Conservation (phyloP, 768 basidiomycete genomes). For the Kwoniella botswanensis region DNA sequence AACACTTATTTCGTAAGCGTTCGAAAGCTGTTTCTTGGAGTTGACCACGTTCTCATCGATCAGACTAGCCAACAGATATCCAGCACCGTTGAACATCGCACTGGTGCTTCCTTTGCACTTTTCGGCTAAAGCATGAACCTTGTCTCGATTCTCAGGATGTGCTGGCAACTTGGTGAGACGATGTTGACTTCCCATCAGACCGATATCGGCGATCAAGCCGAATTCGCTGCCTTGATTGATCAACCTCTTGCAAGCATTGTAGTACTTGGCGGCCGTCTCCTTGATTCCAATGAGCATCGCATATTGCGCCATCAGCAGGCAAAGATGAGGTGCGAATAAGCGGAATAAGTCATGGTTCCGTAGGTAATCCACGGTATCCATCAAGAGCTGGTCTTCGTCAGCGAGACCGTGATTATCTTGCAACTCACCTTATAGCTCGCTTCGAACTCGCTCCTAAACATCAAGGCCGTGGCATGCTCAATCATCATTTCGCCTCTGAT, state of each 20-base stretch:
- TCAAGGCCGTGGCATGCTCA: slow-evolving; percentile 35
- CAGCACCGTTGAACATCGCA: slow-evolving; percentile 32
- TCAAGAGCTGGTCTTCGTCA: slow-evolving; percentile 13
- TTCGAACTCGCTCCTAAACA: slow-evolving; percentile 33
- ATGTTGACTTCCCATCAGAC: slow-evolving; percentile 25
- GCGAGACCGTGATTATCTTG: background rate
- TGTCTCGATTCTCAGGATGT: slow-evolving; percentile 9
- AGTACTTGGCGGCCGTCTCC: slow-evolving; percentile 31
- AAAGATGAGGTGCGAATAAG: slow-evolving; percentile 37
- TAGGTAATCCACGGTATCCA: slow-evolving; percentile 14
- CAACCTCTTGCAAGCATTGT: slow-evolving; percentile 25
- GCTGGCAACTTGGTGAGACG: slow-evolving; percentile 7
- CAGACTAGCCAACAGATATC: slow-evolving; percentile 40
- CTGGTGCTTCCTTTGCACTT: slow-evolving; percentile 33
- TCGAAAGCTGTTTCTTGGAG: slow-evolving; percentile 44
- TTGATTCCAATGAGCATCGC: slow-evolving; percentile 37
- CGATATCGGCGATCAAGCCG: slow-evolving; percentile 35
- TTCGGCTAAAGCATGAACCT: slow-evolving; percentile 23
- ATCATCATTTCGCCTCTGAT: slow-evolving; percentile 41
- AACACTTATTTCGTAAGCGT: slow-evolving; percentile 39
- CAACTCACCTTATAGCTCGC: slow-evolving; percentile 18
- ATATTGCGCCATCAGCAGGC: slow-evolving; percentile 40
- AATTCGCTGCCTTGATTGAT: slow-evolving; percentile 37
- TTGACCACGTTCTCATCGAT: slow-evolving; percentile 32
- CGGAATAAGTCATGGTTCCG: slow-evolving; percentile 29